Percentiles rank a stretch among this genome's conserved stretches.
Conservation (phyloP, 352 stramenopile genomes). For the Phytophthora agathidicida region DNA sequence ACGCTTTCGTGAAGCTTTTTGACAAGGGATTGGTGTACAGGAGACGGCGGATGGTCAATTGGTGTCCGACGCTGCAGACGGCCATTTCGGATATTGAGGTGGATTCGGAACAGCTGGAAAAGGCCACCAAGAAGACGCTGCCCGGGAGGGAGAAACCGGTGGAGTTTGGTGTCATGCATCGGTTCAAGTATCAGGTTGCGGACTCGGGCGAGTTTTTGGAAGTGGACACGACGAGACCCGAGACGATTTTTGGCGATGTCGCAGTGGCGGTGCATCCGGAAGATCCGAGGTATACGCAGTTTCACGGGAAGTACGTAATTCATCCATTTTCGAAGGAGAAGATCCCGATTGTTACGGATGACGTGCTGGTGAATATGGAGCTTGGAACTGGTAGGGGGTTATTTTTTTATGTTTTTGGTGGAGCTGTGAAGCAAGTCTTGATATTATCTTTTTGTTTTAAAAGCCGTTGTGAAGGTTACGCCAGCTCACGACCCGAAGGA, state of each 20-base stretch:
- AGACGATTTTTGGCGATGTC: constrained; percentile 99
- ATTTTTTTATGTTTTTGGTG: neutral
- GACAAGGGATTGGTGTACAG: constrained; percentile 98
- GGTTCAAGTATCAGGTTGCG: constrained; percentile 74
- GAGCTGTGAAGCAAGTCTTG: neutral
- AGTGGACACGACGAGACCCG: constrained; percentile 97
- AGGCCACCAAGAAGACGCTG: constrained; percentile 70
- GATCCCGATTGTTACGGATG: constrained; percentile 97
- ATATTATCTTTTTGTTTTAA: neutral
- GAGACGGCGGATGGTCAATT: constrained; percentile 98
- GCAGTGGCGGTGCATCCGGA: constrained; percentile 98
- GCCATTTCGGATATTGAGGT: constrained; percentile 98
- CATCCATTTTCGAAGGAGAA: constrained; percentile 92
- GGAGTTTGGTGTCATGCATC: constrained; percentile 89
- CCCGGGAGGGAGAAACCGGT: constrained; percentile 74
- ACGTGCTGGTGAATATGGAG: constrained; percentile 97
- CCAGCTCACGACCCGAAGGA: constrained; percentile 99
- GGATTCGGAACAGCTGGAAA: constrained; percentile 97
- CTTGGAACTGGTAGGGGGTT: constrained; percentile 96
- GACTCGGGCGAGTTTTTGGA: constrained; percentile 80
- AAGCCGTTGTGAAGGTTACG: constrained; percentile 95
- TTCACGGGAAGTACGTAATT: constrained; percentile 96
- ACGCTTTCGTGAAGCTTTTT: constrained; percentile 90
- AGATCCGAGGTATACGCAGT: constrained; percentile 93
- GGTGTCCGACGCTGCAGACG: constrained; percentile 95